Conservation (phyloP, 768 basidiomycete genomes). For the Rhizopogon vesiculosus region DNA sequence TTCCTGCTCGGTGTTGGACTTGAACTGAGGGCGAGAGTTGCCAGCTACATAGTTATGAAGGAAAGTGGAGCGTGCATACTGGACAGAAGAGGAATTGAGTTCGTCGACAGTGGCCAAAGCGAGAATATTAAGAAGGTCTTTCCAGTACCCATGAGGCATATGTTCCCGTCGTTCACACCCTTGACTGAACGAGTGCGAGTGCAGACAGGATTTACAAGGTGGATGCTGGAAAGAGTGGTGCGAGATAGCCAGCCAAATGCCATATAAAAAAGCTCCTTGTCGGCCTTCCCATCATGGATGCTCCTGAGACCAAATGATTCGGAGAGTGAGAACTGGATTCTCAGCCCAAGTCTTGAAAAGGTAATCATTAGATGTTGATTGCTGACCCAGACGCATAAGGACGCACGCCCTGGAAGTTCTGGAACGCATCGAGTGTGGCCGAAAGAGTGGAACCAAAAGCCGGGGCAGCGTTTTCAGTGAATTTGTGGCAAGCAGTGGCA, state of each 20-base stretch:
- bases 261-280: conserved; percentile 59
- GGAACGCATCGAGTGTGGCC: conserved; percentile 51
- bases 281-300: conserved; percentile 66
- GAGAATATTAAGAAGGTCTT: conserved; percentile 68
- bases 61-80: conserved; percentile 15
- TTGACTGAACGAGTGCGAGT: conserved; percentile 16
- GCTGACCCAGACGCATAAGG: conserved; percentile 10
- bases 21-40: conserved; percentile 22
- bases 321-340: conserved; percentile 53
- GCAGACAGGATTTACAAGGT: conserved; percentile 50
- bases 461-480: conserved; percentile 47
- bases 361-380: conserved; percentile 29
- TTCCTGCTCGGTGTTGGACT: conserved; percentile 17
- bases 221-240: conserved; percentile 62
- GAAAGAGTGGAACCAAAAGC: conserved; percentile 49
- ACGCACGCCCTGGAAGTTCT: conserved; percentile 45
- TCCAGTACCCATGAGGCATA: conserved; percentile 63
- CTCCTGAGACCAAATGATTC: conserved; percentile 68
- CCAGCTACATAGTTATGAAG: conserved; percentile 16
- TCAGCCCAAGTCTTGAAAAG: conserved; percentile 54
- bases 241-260: conserved; percentile 69
- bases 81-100: conserved; percentile 22
- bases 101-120: conserved; percentile 53
- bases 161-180: conserved; percentile 14
- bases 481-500: conserved; percentile 35